Percentiles rank a stretch among this genome's conserved stretches.
phyloP scores from a whole-genome alignment of 2,329 filamentous ascomycete species.

The Cryphonectria naterciae region DNA sequence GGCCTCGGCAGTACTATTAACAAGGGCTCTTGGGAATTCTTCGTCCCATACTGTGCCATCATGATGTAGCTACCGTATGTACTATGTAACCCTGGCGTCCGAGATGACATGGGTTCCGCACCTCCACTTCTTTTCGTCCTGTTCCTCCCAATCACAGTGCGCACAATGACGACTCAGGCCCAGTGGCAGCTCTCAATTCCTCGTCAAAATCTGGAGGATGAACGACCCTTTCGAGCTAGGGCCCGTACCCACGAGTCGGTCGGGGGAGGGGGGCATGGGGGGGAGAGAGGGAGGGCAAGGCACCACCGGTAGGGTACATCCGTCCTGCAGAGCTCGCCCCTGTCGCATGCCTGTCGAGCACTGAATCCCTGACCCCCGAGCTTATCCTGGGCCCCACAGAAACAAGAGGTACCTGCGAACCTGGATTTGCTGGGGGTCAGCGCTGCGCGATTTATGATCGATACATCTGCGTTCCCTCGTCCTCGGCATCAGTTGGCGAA shows the following conservation, averaged over 20 bases:
- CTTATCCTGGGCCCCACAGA: constrained; percentile 7
- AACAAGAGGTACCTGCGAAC: constrained; percentile 10
- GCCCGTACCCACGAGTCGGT: constrained; percentile 1
- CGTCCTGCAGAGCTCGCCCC: constrained; percentile 12
- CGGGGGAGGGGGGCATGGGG: neutral
- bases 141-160: constrained; percentile 8
- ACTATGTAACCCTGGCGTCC: constrained; percentile 7
- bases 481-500: constrained; percentile 28
- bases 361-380: neutral
- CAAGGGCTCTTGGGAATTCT: neutral
- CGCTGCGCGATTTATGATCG: constrained; percentile 23
- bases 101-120: constrained; percentile 3
- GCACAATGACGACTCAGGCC: constrained; percentile 9
- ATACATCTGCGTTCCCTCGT: constrained; percentile 18
- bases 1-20: neutral
- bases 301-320: constrained; percentile 6
- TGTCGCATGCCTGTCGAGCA: constrained; percentile 9
- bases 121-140: neutral
- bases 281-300: neutral
- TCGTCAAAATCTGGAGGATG: neutral
- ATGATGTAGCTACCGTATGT: neutral
- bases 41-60: constrained; percentile 19
- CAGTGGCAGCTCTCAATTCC: constrained; percentile 11
- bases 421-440: neutral
- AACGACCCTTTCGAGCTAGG: constrained; percentile 1